phyloP scores from a whole-genome alignment of 306 rosid species.

The Castanea sativa region DNA sequence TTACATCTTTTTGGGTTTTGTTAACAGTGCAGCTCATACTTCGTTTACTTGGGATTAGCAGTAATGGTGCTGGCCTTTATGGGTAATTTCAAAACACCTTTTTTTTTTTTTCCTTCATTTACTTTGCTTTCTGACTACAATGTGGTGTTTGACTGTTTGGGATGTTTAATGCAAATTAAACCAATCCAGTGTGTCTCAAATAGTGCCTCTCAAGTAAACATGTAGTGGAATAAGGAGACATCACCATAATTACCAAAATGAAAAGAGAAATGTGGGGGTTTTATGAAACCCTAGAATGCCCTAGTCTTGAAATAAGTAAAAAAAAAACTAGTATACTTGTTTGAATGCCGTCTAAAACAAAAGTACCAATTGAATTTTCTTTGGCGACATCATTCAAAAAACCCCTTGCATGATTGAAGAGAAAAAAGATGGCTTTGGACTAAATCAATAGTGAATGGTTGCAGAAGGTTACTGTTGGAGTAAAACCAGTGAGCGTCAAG shows the following conservation, averaged over 20 bases:
- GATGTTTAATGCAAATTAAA: not conserved
- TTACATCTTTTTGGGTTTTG: constrained; percentile 13
- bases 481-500: constrained; percentile 92
- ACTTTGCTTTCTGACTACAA: constrained; percentile 39
- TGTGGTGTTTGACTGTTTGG: not conserved
- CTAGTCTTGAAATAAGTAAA: not conserved
- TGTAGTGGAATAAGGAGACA: not conserved
- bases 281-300: constrained; percentile 37
- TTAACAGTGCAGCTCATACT: constrained; percentile 87
- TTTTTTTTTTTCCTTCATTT: constrained; percentile 2
- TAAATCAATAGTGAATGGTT: constrained; percentile 4
- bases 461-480: constrained; percentile 99
- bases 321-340: not conserved
- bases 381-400: not conserved
- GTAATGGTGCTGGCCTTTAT: constrained; percentile 78
- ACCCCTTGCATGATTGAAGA: not conserved
- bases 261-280: not conserved
- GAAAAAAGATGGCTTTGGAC: not conserved
- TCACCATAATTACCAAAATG: constrained; percentile 12
- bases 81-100: constrained; percentile 57
- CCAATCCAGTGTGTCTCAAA: not conserved
- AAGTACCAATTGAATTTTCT: not conserved
- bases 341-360: not conserved
- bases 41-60: constrained; percentile 93
- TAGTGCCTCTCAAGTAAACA: not conserved